A percentile compares a stretch with the other conserved stretches of the same genome.
Evolutionary conservation across 306 rosid genomes (phyloP).

Genomic region (Fagus crenata): DNA sequence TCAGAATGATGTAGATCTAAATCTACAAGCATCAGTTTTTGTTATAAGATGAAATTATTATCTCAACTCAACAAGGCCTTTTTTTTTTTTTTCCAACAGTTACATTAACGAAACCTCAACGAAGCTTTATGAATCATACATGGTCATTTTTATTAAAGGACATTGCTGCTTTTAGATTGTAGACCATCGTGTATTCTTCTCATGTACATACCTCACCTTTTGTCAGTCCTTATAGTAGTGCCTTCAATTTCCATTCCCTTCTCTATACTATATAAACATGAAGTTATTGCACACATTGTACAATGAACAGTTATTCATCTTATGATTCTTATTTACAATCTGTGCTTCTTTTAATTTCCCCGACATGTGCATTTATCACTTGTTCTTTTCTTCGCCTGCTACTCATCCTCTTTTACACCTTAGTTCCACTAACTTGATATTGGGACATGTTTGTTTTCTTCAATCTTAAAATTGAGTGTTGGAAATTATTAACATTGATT

Average conservation of each 20-base stretch:
- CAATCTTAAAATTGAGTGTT: background rate
- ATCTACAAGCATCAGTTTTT: background rate
- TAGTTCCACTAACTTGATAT: no score
- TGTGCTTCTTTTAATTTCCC: no score
- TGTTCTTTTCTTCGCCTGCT: no score
- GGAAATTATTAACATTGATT: background rate
- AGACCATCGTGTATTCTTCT: slow-evolving; percentile 3
- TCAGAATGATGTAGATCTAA: background rate
- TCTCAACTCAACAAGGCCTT: background rate
- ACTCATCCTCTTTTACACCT: no score
- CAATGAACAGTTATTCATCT: no score
- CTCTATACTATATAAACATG: background rate
- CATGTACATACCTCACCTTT: background rate
- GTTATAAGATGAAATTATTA: background rate
- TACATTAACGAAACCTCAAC: no score
- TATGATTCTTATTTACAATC: no score
- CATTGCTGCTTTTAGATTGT: slow-evolving; percentile 20
- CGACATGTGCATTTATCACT: no score
- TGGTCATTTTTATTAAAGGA: slow-evolving; percentile 2
- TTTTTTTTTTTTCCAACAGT: no score
- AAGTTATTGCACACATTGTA: background rate
- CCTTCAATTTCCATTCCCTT: background rate
- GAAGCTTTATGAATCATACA: background rate
- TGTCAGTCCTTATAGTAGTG: background rate
- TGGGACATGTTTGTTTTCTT: no score